These are phyloP conservation scores for Begonia fuchsioides DNA, from an alignment of 306 rosid genomes.

Conservation along the genomic window DNA sequence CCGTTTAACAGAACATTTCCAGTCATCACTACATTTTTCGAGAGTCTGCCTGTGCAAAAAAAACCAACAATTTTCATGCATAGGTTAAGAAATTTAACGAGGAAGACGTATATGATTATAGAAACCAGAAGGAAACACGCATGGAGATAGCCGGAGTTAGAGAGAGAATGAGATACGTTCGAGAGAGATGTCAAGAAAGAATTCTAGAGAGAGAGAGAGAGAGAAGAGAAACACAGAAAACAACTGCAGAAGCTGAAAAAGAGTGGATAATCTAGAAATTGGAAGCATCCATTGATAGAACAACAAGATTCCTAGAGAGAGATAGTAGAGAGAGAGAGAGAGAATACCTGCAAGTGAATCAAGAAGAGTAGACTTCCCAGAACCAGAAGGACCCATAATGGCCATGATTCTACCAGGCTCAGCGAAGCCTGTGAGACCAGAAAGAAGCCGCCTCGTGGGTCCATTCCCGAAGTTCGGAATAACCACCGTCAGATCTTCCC, in stretches of 20 bases:
- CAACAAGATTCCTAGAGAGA: too few species aligned
- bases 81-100: too few species aligned
- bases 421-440: slow-evolving; percentile 66
- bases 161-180: too few species aligned
- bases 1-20: slow-evolving; percentile 75
- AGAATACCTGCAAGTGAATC: slow-evolving; percentile 70
- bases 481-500: slow-evolving; percentile 62
- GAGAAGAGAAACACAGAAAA: too few species aligned
- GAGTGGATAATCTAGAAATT: too few species aligned
- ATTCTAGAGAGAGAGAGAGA: too few species aligned
- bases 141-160: neutral
- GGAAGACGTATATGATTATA: too few species aligned
- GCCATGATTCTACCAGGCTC: slow-evolving; percentile 83
- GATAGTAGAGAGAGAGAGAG: neutral
- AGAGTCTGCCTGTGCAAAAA: slow-evolving; percentile 49
- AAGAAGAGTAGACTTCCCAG: slow-evolving; percentile 94
- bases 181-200: too few species aligned
- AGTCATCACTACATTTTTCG: slow-evolving; percentile 60
- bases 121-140: neutral
- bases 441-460: slow-evolving; percentile 49
- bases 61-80: neutral
- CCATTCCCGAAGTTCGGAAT: slow-evolving; percentile 54
- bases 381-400: slow-evolving; percentile 95
- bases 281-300: too few species aligned
- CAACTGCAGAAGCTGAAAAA: too few species aligned